Evolutionary conservation across 768 basidiomycete genomes (phyloP), one percentile per base, ranked within the genome.

Genomic region (Podaxis sp.): DNA sequence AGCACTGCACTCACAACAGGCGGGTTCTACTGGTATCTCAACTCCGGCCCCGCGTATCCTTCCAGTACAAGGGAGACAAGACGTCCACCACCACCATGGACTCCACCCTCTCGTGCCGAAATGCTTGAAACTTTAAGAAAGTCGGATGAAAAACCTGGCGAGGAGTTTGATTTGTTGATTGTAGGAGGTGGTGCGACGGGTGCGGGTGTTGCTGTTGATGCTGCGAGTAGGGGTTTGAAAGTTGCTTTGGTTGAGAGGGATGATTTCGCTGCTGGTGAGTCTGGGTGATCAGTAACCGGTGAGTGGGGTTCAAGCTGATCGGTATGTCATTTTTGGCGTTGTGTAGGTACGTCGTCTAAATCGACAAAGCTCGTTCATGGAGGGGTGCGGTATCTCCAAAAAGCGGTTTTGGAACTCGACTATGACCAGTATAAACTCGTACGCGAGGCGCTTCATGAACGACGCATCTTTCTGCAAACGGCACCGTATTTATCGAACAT

Each of bases 331-430:
- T 23, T 27, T 50, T 57, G 3, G 47, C 50, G 25, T 52, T 58
- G 5, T 36, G 54, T 67, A 93, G 93, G 95, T 16, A 97, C 96
- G 0, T 96, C 93, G 0, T 96, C 93, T 5, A 98, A 98, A 70
- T 95, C 93, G 6, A 98, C 97, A 1, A 98, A 99, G 72, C 88
- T 99, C 55, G 96, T 99, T 0, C 97, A 99, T 74, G 96, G 96
- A 14, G 96, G 96, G 40, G 96, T 98, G 2, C 86, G 96, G 1
- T 99, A 99, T 73, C 84, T 99, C 10, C 96, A 99, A 69, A 99
- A 98, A 70, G 96, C 96, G 2, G 83, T 98, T 37, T 84, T 95
- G 68, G 95, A 96, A 67, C 84, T 97, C 63, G 96, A 98, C 70
- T 97, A 96, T 67, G 94, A 94, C 69, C 93, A 95, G 71, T 95